Conservation (phyloP, 345 rosid species). For the Hypericum androsaemum region DNA sequence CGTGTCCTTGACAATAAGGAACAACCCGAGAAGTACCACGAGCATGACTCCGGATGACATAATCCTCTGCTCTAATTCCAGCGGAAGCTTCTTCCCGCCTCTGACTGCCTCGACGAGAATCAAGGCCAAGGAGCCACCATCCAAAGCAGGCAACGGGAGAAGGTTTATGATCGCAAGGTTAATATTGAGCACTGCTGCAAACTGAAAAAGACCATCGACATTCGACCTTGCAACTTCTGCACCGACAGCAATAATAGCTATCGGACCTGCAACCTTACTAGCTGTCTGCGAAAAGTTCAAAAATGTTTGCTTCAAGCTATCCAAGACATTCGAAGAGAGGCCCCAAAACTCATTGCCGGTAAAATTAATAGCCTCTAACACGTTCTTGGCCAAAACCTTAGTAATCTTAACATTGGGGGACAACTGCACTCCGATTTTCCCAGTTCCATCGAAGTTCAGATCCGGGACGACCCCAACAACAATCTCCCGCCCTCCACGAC, state of each 20-base stretch:
- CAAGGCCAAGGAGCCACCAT: slow-evolving; percentile 87
- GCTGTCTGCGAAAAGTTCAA: slow-evolving; percentile 80
- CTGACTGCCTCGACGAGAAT: slow-evolving; percentile 76
- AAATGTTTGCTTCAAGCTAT: slow-evolving; percentile 75
- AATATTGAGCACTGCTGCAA: slow-evolving; percentile 74
- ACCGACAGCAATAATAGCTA: slow-evolving; percentile 92
- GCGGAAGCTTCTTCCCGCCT: slow-evolving; percentile 85
- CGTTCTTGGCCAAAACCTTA: slow-evolving; percentile 46
- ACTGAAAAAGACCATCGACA: slow-evolving; percentile 74
- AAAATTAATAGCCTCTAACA: slow-evolving; percentile 49
- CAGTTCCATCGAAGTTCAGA: slow-evolving; percentile 66
- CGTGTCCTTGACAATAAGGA: slow-evolving; percentile 81
- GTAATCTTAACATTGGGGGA: slow-evolving; percentile 70
- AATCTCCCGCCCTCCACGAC: slow-evolving; percentile 45
- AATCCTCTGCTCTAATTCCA: slow-evolving; percentile 79
- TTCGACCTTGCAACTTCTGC: slow-evolving; percentile 97
- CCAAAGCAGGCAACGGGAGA: slow-evolving; percentile 85
- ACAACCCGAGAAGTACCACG: slow-evolving; percentile 67
- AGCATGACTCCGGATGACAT: slow-evolving; percentile 85
- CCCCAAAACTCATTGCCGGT: slow-evolving; percentile 68
- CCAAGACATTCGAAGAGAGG: slow-evolving; percentile 58
- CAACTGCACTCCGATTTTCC: slow-evolving; percentile 83
- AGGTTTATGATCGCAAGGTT: slow-evolving; percentile 88
- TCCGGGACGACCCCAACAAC: slow-evolving; percentile 71
- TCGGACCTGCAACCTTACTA: slow-evolving; percentile 83